Evolutionary conservation across 805 yeast species (phyloP).

Genomic region (Ogataea glucozyma): DNA sequence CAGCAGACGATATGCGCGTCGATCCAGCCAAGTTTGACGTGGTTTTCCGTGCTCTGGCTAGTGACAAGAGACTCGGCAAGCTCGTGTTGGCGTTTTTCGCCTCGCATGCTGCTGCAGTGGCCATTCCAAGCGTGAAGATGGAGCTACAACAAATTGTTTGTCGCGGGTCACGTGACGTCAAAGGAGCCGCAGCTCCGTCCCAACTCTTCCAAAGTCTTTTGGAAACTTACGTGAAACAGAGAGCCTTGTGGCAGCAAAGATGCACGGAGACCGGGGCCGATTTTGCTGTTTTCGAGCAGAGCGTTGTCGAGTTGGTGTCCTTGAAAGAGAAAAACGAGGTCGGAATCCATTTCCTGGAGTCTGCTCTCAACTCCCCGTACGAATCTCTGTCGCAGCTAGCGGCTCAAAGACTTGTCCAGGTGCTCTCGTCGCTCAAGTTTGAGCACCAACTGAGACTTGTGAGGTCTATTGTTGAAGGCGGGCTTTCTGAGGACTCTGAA

Average conservation of each 20-base stretch:
- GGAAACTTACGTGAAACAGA: slow-evolving; percentile 44
- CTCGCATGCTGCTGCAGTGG: slow-evolving; percentile 58
- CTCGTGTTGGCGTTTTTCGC: slow-evolving; percentile 64
- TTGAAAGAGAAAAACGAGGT: slow-evolving; percentile 55
- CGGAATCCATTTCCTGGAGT: slow-evolving; percentile 62
- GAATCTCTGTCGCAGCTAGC: slow-evolving; percentile 49
- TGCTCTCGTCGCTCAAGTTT: slow-evolving; percentile 57
- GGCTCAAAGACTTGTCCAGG: slow-evolving; percentile 49
- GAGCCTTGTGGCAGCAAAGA: slow-evolving; percentile 45
- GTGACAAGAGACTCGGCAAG: slow-evolving; percentile 57
- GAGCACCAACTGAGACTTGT: slow-evolving; percentile 61
- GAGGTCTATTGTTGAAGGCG: slow-evolving; percentile 54
- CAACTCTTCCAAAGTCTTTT: slow-evolving; percentile 48
- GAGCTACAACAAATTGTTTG: slow-evolving; percentile 49
- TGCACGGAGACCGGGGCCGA: slow-evolving; percentile 52
- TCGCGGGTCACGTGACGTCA: slow-evolving; percentile 39
- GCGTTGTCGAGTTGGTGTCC: slow-evolving; percentile 60
- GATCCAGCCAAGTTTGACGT: slow-evolving; percentile 50
- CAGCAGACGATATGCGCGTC: slow-evolving; percentile 44
- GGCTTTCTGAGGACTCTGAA: slow-evolving; percentile 33
- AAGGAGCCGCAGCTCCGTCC: slow-evolving; percentile 47
- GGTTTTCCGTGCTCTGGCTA: slow-evolving; percentile 36
- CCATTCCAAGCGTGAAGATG: slow-evolving; percentile 58
- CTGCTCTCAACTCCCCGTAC: slow-evolving; percentile 48
- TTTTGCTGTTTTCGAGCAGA: slow-evolving; percentile 55